Percentiles rank a stretch among this genome's conserved stretches.
phyloP scores from a whole-genome alignment of 129 eudicot genomes.

The Flaveria linearis region DNA sequence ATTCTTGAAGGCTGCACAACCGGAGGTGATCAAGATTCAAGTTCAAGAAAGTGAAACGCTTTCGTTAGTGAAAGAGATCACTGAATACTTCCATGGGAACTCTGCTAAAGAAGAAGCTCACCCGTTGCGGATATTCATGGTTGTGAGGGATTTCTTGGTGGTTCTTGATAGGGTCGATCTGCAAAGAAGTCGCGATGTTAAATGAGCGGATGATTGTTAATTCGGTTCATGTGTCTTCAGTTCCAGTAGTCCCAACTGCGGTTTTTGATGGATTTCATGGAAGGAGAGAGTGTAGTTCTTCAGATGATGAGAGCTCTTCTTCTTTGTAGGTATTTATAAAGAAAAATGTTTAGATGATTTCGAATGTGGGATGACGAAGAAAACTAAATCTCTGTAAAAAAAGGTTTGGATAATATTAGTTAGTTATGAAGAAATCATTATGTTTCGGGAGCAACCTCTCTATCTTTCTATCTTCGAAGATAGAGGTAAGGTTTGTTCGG shows the following conservation, averaged over 20 bases:
- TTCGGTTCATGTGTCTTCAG: constrained; percentile 62
- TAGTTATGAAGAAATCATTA: neutral
- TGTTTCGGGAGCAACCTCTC: too few species aligned
- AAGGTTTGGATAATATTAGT: constrained; percentile 22
- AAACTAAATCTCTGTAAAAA: constrained; percentile 29
- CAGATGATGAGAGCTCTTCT: constrained; percentile 65
- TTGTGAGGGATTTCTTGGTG: constrained; percentile 77
- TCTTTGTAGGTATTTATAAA: constrained; percentile 44
- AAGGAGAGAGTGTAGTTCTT: constrained; percentile 52
- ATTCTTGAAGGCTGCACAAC: constrained; percentile 72
- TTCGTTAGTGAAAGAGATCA: constrained; percentile 75
- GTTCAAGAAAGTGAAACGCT: constrained; percentile 74
- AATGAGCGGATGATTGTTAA: constrained; percentile 58
- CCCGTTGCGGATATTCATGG: constrained; percentile 86
- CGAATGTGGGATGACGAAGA: constrained; percentile 28
- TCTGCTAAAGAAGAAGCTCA: constrained; percentile 93
- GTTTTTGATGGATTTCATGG: constrained; percentile 49
- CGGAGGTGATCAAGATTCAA: constrained; percentile 65
- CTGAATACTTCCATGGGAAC: constrained; percentile 93
- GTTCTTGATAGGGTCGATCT: constrained; percentile 77
- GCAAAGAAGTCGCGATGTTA: constrained; percentile 82
- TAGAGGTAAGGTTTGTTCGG: too few species aligned
- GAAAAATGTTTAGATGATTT: constrained; percentile 44
- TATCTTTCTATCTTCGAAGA: too few species aligned
- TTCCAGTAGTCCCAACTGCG: constrained; percentile 54